Base-by-base conservation (phyloP, 2,329 filamentous ascomycete species). In the Tolypocladium tropicale region DNA sequence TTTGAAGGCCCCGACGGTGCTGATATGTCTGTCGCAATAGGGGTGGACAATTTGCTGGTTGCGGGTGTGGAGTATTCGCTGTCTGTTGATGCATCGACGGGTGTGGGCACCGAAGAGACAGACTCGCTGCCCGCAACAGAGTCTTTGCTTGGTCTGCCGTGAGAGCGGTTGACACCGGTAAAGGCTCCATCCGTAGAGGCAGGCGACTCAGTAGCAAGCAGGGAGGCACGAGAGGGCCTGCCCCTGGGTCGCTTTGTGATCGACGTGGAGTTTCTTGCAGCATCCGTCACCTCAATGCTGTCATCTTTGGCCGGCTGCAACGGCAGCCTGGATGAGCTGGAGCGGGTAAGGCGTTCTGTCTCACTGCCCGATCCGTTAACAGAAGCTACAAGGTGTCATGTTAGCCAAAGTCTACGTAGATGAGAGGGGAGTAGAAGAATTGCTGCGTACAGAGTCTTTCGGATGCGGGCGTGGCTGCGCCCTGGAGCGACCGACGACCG, bases 21-120 rank as follows among this genome's bases (percentile, higher is more conserved):
- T 4, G 55, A 25, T 18, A 52, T n/a, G 6, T 67, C 65, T 30
- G 59, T 52, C n/a, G 63, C 63, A 36, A 62, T 58, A 2, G 71
- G 71, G 9, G 71, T 73, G 6, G 69, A 66, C 6, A 71, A 53
- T 52, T 68, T 68, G 61, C 71, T 74, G 2, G 71, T 73, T 6
- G 65, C 70, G 18, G 70, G 68, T 3, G 71, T 74, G 7, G 68
- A 72, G 49, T 66, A 66, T 10, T 64, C 68, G 34, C 64, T 68
- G 28, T 68, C 70, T 1, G 70, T 67, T 12, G 67, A 65, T 4
- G 53, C 59, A 10, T 66, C 67, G 4, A 60, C 43, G 23, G 70
- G 64, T 4, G 70, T 70, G 43, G 64, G 65, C 0, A 60, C 63
- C 5, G 70, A 70, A 18, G 70, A 73, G 7, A 62, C 62, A 7